phyloP scores from a whole-genome alignment of 805 yeast genomes.

The Zygosaccharomyces rouxii region DNA sequence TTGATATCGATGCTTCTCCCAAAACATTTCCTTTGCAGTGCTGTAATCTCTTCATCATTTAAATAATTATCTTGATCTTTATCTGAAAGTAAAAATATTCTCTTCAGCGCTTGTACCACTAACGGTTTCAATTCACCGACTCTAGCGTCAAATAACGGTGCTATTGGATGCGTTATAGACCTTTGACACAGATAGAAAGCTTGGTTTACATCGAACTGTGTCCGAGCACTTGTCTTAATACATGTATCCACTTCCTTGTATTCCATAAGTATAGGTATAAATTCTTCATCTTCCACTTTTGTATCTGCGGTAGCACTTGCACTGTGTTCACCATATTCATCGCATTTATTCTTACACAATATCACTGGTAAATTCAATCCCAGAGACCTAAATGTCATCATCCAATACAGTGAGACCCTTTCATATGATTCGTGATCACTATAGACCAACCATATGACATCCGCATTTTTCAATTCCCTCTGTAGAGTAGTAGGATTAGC shows the following conservation, averaged over 20 bases:
- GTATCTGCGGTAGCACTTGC: conserved; percentile 36
- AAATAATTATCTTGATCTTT: conserved; percentile 85
- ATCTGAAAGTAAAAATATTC: conserved; percentile 83
- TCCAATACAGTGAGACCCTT: conserved; percentile 88
- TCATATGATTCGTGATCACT: conserved; percentile 94
- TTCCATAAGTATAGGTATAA: conserved; percentile 79
- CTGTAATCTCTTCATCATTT: conserved; percentile 63
- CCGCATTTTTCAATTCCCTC: conserved; percentile 73
- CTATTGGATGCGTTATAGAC: conserved; percentile 86
- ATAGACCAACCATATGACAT: conserved; percentile 91
- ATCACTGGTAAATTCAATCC: conserved; percentile 95
- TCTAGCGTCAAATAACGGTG: conserved; percentile 91
- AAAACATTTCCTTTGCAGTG: conserved; percentile 73
- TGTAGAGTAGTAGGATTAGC: conserved; percentile 59
- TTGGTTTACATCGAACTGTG: conserved; percentile 81
- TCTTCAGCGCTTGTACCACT: conserved; percentile 67
- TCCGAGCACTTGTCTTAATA: conserved; percentile 79
- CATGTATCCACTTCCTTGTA: conserved; percentile 94
- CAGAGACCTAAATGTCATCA: conserved; percentile 84
- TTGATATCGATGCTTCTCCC: conserved; percentile 49
- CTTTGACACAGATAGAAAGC: conserved; percentile 84
- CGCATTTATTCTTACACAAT: conserved; percentile 79
- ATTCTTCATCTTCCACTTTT: conserved; percentile 64
- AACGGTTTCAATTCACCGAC: conserved; percentile 76
- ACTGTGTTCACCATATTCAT: conserved; percentile 29